Percentiles rank a stretch among this genome's conserved stretches.
Evolutionary conservation across 2,329 filamentous ascomycete genomes (phyloP).

Genomic region (Trichophyton verrucosum): DNA sequence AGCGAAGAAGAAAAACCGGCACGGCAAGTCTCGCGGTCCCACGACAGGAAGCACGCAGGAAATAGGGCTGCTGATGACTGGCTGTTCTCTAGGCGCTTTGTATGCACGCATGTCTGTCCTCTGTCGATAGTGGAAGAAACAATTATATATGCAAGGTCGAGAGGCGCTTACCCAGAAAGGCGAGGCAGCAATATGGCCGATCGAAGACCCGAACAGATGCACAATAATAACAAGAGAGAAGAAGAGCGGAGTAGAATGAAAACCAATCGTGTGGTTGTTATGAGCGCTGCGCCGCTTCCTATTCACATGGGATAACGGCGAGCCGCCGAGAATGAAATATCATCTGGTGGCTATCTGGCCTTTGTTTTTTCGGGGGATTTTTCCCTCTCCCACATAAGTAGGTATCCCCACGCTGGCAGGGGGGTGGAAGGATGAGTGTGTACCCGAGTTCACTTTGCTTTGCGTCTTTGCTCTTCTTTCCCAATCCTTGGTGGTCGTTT

Average conservation of each 20-base stretch:
- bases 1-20: background rate
- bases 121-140: background rate
- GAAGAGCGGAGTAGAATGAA: background rate
- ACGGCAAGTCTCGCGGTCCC: background rate
- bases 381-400: background rate
- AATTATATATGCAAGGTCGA: background rate
- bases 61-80: background rate
- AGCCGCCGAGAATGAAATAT: slow-evolving; percentile 1
- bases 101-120: background rate
- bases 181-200: background rate
- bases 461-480: background rate
- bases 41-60: background rate
- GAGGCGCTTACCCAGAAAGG: background rate
- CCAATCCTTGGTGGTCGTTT: too few relatives aligned
- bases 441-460: background rate
- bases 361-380: background rate
- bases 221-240: background rate
- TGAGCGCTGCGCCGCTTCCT: background rate
- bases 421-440: background rate
- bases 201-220: background rate
- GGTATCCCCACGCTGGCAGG: background rate
- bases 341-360: background rate
- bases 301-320: background rate
- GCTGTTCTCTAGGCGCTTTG: background rate
- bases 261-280: background rate